These are phyloP conservation scores for Angomonas deanei DNA, from an alignment of 208 protist species.

Conservation along the genomic window DNA sequence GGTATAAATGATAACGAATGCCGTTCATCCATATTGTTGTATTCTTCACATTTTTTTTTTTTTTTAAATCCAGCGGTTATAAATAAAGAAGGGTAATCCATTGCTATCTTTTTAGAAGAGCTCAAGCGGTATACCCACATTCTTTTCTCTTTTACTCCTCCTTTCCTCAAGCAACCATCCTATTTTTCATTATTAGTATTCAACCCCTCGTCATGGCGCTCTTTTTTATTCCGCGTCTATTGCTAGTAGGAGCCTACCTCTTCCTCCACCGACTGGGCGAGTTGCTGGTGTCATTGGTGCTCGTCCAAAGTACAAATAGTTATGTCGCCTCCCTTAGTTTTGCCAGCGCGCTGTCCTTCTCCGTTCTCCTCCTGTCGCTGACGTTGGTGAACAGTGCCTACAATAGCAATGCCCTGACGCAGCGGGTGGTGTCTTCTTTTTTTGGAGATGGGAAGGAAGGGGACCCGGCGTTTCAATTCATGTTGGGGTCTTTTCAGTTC, in stretches of 20 bases:
- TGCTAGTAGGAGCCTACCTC: background rate
- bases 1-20: constrained; percentile 5
- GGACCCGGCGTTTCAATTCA: background rate
- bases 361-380: constrained; percentile 26
- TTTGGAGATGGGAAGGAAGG: background rate
- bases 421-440: background rate
- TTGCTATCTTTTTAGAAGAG: too few relatives aligned
- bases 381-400: constrained; percentile 25
- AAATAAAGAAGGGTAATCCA: too few relatives aligned
- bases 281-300: constrained; percentile 34
- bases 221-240: background rate
- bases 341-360: constrained; percentile 27
- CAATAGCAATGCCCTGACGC: background rate
- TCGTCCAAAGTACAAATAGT: constrained; percentile 34
- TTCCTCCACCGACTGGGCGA: constrained; percentile 21
- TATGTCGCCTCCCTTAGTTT: constrained; percentile 24
- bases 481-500: background rate
- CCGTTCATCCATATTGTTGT: too few relatives aligned
- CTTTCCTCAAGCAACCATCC: too few relatives aligned
- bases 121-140: too few relatives aligned
- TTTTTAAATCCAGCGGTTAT: constrained; percentile 7
- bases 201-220: background rate
- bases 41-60: constrained; percentile 10
- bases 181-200: constrained; percentile 3
- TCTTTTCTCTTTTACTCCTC: too few relatives aligned